Evolutionary conservation across 2,329 filamentous ascomycete genomes (phyloP), one percentile per base, ranked within the genome.

Genomic region (Curvularia sp.): DNA sequence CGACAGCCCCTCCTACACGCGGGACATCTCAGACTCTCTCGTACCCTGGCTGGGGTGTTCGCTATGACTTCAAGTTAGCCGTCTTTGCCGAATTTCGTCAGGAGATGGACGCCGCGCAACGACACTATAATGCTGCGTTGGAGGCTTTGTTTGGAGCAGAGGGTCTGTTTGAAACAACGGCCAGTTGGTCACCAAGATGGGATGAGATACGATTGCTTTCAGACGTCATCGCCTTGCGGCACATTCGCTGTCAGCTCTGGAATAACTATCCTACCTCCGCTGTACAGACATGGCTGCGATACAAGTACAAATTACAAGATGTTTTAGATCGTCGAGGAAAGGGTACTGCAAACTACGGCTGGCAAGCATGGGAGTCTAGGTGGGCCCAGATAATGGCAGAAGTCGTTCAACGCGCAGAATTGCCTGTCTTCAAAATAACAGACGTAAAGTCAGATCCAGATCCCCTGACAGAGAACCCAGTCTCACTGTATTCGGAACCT

Each of bases 41-140:
- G 1, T 82, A 89, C 9, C 88, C 92, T 42, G 93, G 92, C 3
- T 99, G 94, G 95, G 93, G 92, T 70, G 89, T 96, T 53, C 89
- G 94, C 15, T 97, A 97, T 77, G 94, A 99, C 71, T 93, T 96
- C 80, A 99, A 99, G 75, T 84, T 93, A 18, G 94, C 89, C 6
- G 83, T 97, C 0, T 91, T 98, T 72, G 92, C 93, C 28, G 94
- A 98, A 72, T 97, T 96, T 66, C 87, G 95, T 8, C 91, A 96
- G 72, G 95, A 98, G 75, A 91, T 94, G 84, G 94, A 97, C 72
- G 88, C 87, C 22, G 93, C 95, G 0, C 83, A 92, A 70, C 87
- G 93, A 43, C 93, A 92, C 53, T 97, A 93, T 67, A 92, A 95
- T 71, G 89, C 89, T 74, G 92, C 93, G 4, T 93, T 98, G 66